Base-by-base conservation (phyloP, 2,329 filamentous ascomycete genomes). In the Canariomyces notabilis region DNA sequence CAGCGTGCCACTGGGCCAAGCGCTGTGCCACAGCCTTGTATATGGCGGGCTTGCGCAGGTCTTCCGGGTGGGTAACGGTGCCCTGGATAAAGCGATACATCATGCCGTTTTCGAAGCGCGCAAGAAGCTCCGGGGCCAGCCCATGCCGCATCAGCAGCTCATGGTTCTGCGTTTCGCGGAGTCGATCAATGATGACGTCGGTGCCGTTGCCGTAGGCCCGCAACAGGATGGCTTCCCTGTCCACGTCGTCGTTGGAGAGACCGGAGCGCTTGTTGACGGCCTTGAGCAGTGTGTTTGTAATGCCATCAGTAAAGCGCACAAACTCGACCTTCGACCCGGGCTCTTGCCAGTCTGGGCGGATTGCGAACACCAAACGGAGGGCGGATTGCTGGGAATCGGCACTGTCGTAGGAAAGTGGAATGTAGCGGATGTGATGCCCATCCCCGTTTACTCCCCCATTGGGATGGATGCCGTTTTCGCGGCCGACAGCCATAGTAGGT, bases 191-290 rank as follows among this genome's bases (percentile, higher is more conserved):
- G 58, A 98, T 78, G 44, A 97, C 78, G 62, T 95, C 89, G 57
- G 93, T 97, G 54, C 90, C 89, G 65, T 93, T 84, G 58, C 93
- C 93, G 67, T 96, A 98, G 52, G 93, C 93, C 58, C 93, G 82
- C 61, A 98, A 79, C 54, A 98, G 75, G 56, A 97, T 80, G 26
- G 93, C 87, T 55, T 95, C 87, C 51, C 78, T 77, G 67, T 97
- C 90, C 56, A 91, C 76, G 59, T 89, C 78, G 43, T 89, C 80
- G 58, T 85, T 79, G 41, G 87, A 83, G 55, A 85, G 73, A 40
- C 86, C 87, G 1, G 72, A 65, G 20, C 74, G 74, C 56, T 74
- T 78, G 64, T 88, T 87, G 61, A 86, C 69, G n/a, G 83, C 82
- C 65, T 90, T 90, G 53, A 89, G 74, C 39, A 91, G 73, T 40